These are phyloP conservation scores for Centaurea solstitialis DNA, from an alignment of 129 eudicot genomes.

Conservation along the genomic window DNA sequence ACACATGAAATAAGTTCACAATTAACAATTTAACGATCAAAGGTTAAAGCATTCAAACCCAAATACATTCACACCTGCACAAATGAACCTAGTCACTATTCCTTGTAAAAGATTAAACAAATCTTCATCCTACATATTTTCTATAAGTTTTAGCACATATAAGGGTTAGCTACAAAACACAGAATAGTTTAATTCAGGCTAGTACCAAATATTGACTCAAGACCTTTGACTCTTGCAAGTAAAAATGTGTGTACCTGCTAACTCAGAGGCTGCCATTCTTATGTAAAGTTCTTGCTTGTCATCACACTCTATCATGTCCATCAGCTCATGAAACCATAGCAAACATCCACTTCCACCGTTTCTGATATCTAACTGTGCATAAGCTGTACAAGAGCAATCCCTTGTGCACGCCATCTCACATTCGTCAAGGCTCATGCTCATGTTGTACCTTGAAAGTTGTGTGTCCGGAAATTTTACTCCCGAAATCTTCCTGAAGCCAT, in stretches of 20 bases:
- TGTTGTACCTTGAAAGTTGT: slow-evolving; percentile 15
- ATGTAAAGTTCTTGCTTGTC: slow-evolving; percentile 20
- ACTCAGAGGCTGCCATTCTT: slow-evolving; percentile 36
- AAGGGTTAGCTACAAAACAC: too few relatives aligned
- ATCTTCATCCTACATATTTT: too few relatives aligned
- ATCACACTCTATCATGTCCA: slow-evolving; percentile 34
- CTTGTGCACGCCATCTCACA: slow-evolving; percentile 43
- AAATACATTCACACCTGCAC: background rate
- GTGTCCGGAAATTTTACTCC: slow-evolving; percentile 48
- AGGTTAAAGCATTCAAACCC: background rate
- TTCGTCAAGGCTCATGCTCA: slow-evolving; percentile 38
- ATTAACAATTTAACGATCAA: background rate
- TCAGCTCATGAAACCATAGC: slow-evolving; percentile 49
- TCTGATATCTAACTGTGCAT: slow-evolving; percentile 32
- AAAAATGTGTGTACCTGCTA: slow-evolving; percentile 32
- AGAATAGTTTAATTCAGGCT: too few relatives aligned
- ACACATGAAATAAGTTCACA: background rate
- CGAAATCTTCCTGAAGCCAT: slow-evolving; percentile 30
- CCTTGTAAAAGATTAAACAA: too few relatives aligned
- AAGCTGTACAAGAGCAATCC: slow-evolving; percentile 52
- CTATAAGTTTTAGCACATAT: too few relatives aligned
- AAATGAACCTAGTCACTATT: too few relatives aligned
- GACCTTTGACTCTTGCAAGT: background rate
- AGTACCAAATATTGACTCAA: too few relatives aligned
- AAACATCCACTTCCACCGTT: slow-evolving; percentile 53